Conservation (phyloP, 164 flowering plant genomes). For the Saururus chinensis region DNA sequence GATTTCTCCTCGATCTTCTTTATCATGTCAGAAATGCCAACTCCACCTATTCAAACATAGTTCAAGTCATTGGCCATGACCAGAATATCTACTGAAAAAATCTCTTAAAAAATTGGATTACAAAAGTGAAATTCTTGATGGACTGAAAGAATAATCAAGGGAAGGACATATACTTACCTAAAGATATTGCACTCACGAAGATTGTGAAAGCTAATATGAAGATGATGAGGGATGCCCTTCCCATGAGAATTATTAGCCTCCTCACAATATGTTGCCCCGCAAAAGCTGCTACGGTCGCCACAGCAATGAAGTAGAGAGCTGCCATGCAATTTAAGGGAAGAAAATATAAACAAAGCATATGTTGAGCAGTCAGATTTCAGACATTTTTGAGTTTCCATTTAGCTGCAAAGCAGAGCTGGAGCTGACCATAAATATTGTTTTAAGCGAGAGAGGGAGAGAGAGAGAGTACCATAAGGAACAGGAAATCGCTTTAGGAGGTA, state of each 20-base stretch:
- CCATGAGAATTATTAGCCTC: slow-evolving; percentile 51
- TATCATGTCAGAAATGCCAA: slow-evolving; percentile 75
- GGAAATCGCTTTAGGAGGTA: slow-evolving; percentile 92
- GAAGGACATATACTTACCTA: slow-evolving; percentile 39
- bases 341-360: too few relatives aligned
- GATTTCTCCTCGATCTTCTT: slow-evolving; percentile 48
- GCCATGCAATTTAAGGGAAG: too few relatives aligned
- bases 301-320: slow-evolving; percentile 70
- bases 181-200: slow-evolving; percentile 78
- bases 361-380: background rate
- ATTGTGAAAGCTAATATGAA: slow-evolving; percentile 83
- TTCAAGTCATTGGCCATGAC: background rate
- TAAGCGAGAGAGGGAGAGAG: background rate
- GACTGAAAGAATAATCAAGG: background rate
- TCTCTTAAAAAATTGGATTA: background rate
- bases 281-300: slow-evolving; percentile 86
- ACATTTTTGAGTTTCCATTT: too few relatives aligned
- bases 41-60: slow-evolving; percentile 47
- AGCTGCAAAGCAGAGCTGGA: too few relatives aligned
- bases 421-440: too few relatives aligned
- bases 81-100: background rate
- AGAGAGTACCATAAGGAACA: slow-evolving; percentile 65
- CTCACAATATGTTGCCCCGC: slow-evolving; percentile 83
- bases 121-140: too few relatives aligned
- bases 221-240: slow-evolving; percentile 88